A percentile compares a stretch with the other conserved stretches of the same genome.
These are phyloP conservation scores for Aureobasidium sp. DNA, from an alignment of 2,329 filamentous ascomycete species.

Conservation along the genomic window DNA sequence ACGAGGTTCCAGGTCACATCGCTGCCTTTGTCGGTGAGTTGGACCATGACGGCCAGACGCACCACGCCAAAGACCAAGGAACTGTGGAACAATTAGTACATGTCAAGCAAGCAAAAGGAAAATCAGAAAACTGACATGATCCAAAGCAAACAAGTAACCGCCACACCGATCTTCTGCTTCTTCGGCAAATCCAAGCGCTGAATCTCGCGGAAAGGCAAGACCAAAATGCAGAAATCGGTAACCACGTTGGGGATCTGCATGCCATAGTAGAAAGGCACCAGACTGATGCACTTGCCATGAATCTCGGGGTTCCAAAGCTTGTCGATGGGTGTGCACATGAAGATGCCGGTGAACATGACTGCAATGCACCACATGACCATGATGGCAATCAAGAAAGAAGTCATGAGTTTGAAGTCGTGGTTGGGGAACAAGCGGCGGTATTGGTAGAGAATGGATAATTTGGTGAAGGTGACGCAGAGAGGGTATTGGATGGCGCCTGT, in stretches of 20 bases:
- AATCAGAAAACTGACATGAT: neutral
- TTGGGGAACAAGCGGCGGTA: constrained; percentile 19
- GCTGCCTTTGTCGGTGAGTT: neutral
- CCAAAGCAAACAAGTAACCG: neutral
- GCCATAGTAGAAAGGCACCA: constrained; percentile 20
- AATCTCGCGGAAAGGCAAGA: constrained; percentile 17
- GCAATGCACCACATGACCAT: constrained; percentile 17
- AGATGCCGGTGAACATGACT: constrained; percentile 16
- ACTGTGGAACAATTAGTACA: neutral
- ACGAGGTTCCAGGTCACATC: constrained; percentile 18
- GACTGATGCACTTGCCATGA: constrained; percentile 11
- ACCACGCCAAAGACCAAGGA: constrained; percentile 17
- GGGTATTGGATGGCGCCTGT: constrained; percentile 17
- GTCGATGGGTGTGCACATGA: constrained; percentile 17
- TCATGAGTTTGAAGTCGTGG: constrained; percentile 14
- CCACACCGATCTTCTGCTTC: constrained; percentile 15
- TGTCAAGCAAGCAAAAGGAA: neutral
- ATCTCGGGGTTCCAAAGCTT: constrained; percentile 13
- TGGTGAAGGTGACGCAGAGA: constrained; percentile 18
- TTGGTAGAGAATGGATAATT: constrained; percentile 18
- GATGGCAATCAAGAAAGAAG: constrained; percentile 14
- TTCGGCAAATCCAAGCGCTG: constrained; percentile 5
- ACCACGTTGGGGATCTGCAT: constrained; percentile 20
- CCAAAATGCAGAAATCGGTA: constrained; percentile 18
- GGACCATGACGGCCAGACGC: constrained; percentile 17